Conservation (phyloP, 257 asterid genomes). For the Nicotiana paniculata region DNA sequence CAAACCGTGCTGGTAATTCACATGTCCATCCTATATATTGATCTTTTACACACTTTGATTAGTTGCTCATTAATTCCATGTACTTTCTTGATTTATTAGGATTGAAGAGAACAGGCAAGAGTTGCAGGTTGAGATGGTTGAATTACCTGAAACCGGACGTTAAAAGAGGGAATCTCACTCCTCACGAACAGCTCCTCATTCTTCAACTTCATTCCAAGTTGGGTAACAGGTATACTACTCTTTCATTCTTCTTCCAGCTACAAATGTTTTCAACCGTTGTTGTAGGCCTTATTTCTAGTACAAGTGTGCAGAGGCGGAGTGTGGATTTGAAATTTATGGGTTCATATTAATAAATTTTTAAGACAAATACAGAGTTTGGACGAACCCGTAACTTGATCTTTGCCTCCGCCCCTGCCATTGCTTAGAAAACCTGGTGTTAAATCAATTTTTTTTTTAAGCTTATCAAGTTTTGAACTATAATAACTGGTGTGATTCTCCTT, state of each 20-base stretch:
- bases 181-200: conserved; percentile 29
- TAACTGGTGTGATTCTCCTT: neutral
- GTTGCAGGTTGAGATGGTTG: conserved; percentile 42
- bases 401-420: neutral
- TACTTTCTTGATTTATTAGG: conserved; percentile 4
- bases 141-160: conserved; percentile 39
- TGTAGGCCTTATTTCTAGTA: neutral
- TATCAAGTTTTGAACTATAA: neutral
- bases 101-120: conserved; percentile 35
- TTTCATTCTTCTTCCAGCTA: neutral
- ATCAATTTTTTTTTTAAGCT: neutral
- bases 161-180: conserved; percentile 33
- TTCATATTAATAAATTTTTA: too few relatives aligned
- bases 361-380: too few relatives aligned
- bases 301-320: neutral
- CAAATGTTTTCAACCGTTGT: neutral
- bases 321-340: too few relatives aligned
- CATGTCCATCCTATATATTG: neutral
- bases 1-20: conserved; percentile 24
- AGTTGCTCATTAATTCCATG: neutral
- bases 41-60: neutral
- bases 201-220: conserved; percentile 33
- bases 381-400: too few relatives aligned
- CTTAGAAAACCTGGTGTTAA: neutral
- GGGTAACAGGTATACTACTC: conserved; percentile 30